Base-by-base conservation (phyloP, 2,329 filamentous ascomycete genomes). In the Thelonectria olida region DNA sequence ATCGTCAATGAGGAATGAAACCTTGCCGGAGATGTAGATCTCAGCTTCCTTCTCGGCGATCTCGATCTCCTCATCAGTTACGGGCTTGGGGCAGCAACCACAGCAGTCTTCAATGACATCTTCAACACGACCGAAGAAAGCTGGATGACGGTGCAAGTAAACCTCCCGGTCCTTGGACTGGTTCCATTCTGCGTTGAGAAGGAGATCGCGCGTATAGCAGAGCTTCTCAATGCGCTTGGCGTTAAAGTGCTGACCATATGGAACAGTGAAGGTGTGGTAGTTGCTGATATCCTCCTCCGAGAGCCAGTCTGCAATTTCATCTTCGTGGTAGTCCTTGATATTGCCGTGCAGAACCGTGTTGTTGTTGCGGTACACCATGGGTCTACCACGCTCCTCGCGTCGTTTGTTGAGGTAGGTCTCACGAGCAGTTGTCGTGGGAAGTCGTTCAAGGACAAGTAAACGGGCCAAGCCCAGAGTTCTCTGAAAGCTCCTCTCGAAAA, bases 171-270 rank as follows among this genome's bases (percentile, higher is more conserved):
- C 89, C 62, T 92, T 88, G 1, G 85, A 82, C 64, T 90, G 88
- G 68, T 96, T 96, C 92, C 93, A 96, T 72, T 96, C 92, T 0
- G 91, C 91, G 69, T 96, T 96, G 17, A 96, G 84, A 7, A 96
- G 82, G 17, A 96, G 75, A 73, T 97, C 93, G 65, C 92, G 90
- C 2, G 90, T 92, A 72, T 92, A 96, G 44, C 93, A 86, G 1
- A 96, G 81, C 72, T 91, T 93, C 75, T 96, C 92, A 57, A 96
- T 94, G 69, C 88, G 88, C 70, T 87, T 88, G 13, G 90, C 88
- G 54, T 86, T 79, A 66, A 87, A 88, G 57, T 80, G 83, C 36
- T 75, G 74, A 15, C 90, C 90, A 63, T 91, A 93, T 0, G 88
- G 89, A 28, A 92, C 84, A 7, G 85, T 91, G 75, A 92, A 91